Conservation (phyloP, 495 filamentous ascomycete genomes). For the Tuber calosporum region DNA sequence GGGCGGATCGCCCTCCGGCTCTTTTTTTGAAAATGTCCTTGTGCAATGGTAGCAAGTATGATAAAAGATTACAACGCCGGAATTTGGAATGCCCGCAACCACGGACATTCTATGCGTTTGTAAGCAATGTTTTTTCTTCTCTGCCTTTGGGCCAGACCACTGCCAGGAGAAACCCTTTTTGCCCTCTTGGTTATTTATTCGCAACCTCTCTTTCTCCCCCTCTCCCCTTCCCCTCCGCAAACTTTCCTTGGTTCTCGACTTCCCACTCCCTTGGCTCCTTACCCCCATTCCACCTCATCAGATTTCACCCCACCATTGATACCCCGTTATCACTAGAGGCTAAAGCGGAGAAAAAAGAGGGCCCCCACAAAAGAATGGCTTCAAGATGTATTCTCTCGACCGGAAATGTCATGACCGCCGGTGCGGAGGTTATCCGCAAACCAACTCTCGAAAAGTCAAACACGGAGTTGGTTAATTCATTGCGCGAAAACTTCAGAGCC, state of each 20-base stretch:
- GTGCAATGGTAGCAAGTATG: background rate
- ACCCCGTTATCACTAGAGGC: background rate
- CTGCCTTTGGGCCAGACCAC: background rate
- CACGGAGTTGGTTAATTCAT: slow-evolving; percentile 38
- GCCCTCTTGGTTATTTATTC: background rate
- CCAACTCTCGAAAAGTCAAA: slow-evolving; percentile 33
- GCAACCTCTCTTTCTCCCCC: background rate
- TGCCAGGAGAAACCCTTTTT: background rate
- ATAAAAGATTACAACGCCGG: background rate
- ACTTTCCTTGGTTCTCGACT: background rate
- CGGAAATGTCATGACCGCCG: slow-evolving; percentile 39
- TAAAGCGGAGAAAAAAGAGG: background rate
- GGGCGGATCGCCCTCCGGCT: background rate
- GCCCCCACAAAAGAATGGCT: slow-evolving; percentile 18
- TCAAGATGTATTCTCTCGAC: slow-evolving; percentile 35
- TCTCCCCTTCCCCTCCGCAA: background rate
- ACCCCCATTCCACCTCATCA: background rate
- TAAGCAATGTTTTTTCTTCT: background rate
- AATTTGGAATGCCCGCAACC: background rate
- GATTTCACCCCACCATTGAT: background rate
- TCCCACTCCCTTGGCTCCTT: background rate
- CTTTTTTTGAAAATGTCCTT: background rate
- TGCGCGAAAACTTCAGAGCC: slow-evolving; percentile 35
- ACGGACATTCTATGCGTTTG: background rate
- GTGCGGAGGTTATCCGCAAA: slow-evolving; percentile 41